phyloP scores from a whole-genome alignment of 1,139 yeast genomes.

The Zygosaccharomyces pseudobailii region DNA sequence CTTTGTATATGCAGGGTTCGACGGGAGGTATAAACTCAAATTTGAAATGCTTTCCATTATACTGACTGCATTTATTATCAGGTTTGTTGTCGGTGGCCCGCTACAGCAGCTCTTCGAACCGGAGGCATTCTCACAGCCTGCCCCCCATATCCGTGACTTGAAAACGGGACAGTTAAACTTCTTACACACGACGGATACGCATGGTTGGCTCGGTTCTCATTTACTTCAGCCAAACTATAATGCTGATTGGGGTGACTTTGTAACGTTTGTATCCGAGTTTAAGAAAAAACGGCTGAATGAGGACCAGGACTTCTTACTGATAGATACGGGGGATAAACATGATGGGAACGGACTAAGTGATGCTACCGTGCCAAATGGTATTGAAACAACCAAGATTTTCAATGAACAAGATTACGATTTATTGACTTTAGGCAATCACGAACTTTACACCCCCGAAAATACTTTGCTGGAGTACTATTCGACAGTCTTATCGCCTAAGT shows the following conservation, averaged over 20 bases:
- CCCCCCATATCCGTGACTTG: constrained; percentile 40
- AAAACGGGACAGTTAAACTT: constrained; percentile 72
- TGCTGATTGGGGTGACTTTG: constrained; percentile 91
- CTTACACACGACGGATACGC: constrained; percentile 92
- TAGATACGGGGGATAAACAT: constrained; percentile 91
- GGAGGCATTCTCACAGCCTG: constrained; percentile 9
- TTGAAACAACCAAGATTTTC: constrained; percentile 57
- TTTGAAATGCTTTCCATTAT: not conserved
- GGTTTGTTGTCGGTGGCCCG: not conserved
- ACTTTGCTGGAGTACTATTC: constrained; percentile 61
- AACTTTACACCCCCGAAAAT: constrained; percentile 67
- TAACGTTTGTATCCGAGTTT: constrained; percentile 59
- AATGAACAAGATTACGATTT: constrained; percentile 67
- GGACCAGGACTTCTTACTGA: constrained; percentile 57
- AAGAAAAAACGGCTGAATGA: constrained; percentile 40
- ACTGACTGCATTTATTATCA: not conserved
- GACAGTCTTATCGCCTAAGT: constrained; percentile 46
- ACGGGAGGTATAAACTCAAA: not conserved
- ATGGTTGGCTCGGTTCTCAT: constrained; percentile 94
- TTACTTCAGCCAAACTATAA: constrained; percentile 65
- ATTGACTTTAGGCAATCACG: constrained; percentile 89
- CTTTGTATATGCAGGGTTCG: no score
- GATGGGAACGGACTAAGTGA: constrained; percentile 90
- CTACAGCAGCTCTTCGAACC: constrained; percentile 8
- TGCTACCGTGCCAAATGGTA: constrained; percentile 69